Evolutionary conservation across 305 asterid genomes (phyloP).

Genomic region (Solanum hybrid): DNA sequence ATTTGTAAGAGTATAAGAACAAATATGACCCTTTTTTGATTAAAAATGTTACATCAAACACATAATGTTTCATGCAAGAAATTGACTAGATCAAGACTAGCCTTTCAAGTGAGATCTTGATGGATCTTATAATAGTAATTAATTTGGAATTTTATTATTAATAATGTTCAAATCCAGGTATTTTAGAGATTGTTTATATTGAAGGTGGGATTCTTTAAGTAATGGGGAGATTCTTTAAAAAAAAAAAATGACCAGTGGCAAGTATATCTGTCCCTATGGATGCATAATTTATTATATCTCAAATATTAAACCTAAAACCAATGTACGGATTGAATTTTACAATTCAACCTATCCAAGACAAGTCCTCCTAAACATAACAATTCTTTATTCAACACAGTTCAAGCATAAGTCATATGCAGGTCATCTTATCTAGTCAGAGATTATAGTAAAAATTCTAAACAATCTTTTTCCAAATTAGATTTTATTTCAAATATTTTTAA

Average conservation of each 20-base stretch:
- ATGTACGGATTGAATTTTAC: not conserved
- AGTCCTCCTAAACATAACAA: not conserved
- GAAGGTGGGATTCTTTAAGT: constrained; percentile 11
- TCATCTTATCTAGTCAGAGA: not conserved
- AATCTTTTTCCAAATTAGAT: not conserved
- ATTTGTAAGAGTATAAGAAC: not conserved
- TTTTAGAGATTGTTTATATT: constrained; percentile 8
- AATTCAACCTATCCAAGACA: not conserved
- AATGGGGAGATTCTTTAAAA: constrained; percentile 23
- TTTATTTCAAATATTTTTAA: not conserved
- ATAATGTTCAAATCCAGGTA: not conserved
- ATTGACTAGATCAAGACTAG: constrained; percentile 20
- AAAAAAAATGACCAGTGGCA: not conserved
- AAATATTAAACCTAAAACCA: not conserved
- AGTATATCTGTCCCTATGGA: constrained; percentile 4
- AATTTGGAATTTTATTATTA: not conserved
- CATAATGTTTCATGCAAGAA: constrained; percentile 10
- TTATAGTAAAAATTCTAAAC: not conserved
- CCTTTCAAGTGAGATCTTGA: constrained; percentile 25
- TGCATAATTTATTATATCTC: not conserved
- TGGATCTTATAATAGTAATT: constrained; percentile 12
- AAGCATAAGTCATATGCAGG: not conserved
- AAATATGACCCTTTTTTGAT: not conserved
- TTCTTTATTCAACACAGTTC: not conserved
- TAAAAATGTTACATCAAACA: not conserved